phyloP scores from a whole-genome alignment of 2,329 filamentous ascomycete genomes.

The Knufia fluminis region DNA sequence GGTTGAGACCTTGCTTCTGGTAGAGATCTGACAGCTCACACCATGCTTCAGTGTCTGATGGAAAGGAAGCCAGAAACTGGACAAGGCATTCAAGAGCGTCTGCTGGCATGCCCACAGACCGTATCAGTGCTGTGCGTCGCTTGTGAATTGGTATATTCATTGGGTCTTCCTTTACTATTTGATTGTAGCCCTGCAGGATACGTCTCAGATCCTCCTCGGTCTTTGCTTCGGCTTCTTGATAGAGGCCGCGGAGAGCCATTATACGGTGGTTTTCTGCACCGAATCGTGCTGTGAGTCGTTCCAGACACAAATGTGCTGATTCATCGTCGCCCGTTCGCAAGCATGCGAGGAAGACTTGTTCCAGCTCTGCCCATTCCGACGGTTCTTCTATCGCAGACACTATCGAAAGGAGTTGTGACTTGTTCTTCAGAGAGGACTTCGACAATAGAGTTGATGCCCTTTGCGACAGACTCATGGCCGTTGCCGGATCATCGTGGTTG shows the following conservation, averaged over 20 bases:
- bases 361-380: constrained; percentile 75
- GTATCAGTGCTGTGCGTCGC: constrained; percentile 69
- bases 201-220: constrained; percentile 56
- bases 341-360: constrained; percentile 77
- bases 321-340: constrained; percentile 75
- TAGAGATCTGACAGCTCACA: constrained; percentile 85
- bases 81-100: constrained; percentile 70
- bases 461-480: constrained; percentile 36
- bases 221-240: constrained; percentile 71
- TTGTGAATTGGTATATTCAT: constrained; percentile 82
- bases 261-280: constrained; percentile 76
- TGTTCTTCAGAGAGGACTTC: constrained; percentile 40
- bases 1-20: constrained; percentile 63
- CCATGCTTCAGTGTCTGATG: constrained; percentile 90
- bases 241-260: constrained; percentile 70
- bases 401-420: constrained; percentile 45
- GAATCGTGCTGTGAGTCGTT: constrained; percentile 69
- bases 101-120: constrained; percentile 56
- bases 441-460: constrained; percentile 34
- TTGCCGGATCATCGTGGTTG: constrained; percentile 34
- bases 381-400: constrained; percentile 54
- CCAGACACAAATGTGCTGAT: constrained; percentile 65
- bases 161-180: constrained; percentile 61
- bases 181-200: constrained; percentile 69
- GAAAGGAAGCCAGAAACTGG: constrained; percentile 68